Conservation (phyloP, 345 rosid genomes). For the Salix caprea region DNA sequence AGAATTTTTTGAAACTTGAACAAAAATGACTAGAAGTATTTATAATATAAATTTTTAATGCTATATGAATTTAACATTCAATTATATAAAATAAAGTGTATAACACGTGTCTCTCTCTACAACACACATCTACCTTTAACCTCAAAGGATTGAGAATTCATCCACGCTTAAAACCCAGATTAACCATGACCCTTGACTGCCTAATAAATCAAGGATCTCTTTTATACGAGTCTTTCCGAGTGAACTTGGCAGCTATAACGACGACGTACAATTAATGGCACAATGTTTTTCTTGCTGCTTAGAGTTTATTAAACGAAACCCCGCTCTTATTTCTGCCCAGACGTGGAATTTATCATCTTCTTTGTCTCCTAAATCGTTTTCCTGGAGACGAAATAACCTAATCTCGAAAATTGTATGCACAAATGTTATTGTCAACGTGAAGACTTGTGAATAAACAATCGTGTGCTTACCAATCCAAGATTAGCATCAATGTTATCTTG, state of each 20-base stretch:
- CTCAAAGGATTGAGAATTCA: neutral
- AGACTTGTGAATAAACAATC: neutral
- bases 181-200: neutral
- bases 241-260: neutral
- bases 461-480: neutral
- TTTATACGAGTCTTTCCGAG: neutral
- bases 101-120: no score
- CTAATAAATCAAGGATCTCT: neutral
- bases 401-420: slow-evolving; percentile 2
- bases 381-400: neutral
- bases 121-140: neutral
- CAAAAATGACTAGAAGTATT: no score
- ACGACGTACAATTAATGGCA: no score
- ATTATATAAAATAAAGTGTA: no score
- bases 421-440: neutral
- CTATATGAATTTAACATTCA: no score
- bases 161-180: neutral
- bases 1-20: no score
- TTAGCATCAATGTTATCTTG: neutral
- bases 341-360: neutral
- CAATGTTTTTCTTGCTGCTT: neutral
- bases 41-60: no score
- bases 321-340: no score
- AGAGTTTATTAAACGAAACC: neutral
- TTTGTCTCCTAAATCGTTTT: neutral